phyloP scores from a whole-genome alignment of 352 stramenopile genomes.

The Pythium grandisporangium region DNA sequence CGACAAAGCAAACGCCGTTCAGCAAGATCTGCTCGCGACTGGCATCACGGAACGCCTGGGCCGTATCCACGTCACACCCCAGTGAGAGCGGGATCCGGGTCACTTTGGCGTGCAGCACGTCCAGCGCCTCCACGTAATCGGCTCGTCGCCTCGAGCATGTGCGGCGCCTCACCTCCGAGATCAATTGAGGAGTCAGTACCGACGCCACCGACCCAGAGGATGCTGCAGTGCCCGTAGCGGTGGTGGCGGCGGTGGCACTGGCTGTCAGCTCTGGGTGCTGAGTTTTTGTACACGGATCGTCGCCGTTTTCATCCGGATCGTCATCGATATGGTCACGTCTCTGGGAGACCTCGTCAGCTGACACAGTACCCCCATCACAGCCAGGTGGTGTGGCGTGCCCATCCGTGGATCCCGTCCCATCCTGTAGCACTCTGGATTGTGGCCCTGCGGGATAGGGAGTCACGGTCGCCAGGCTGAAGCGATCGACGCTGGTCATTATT shows the following conservation, averaged over 20 bases:
- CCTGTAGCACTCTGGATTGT: no score
- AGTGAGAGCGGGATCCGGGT: constrained; percentile 36
- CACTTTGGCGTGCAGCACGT: constrained; percentile 16
- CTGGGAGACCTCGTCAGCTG: not conserved
- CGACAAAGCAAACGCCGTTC: constrained; percentile 68
- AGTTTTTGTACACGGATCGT: no score
- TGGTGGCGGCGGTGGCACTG: no score
- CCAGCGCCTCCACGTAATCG: constrained; percentile 46
- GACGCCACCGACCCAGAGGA: not conserved
- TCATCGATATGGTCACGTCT: not conserved
- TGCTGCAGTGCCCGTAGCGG: no score
- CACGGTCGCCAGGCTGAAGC: no score
- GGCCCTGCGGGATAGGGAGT: no score
- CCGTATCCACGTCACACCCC: constrained; percentile 55
- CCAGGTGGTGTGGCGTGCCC: not conserved
- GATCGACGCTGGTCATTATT: no score
- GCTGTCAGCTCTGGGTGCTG: no score
- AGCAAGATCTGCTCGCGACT: constrained; percentile 64
- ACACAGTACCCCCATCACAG: not conserved
- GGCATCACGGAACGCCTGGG: constrained; percentile 58
- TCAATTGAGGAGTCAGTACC: constrained; percentile 36
- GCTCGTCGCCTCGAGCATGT: constrained; percentile 29
- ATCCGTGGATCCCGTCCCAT: no score
- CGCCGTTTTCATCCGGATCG: not conserved
- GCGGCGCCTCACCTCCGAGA: constrained; percentile 23